Base-by-base conservation (phyloP, 345 rosid genomes). In the Citrus medica region DNA sequence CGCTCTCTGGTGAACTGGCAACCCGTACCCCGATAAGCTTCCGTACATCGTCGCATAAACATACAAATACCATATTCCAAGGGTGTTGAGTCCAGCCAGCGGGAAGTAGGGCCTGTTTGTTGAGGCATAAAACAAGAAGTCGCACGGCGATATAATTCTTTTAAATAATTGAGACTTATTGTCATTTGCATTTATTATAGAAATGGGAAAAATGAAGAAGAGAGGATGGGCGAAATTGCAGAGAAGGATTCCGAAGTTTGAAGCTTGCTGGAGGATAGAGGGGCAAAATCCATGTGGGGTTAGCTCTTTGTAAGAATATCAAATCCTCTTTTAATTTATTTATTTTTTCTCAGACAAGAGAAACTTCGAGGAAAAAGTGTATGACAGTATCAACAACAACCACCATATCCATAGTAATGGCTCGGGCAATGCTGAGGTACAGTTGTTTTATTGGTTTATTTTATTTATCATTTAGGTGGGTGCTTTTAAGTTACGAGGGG, bases 231-330 rank as follows among this genome's bases (percentile, higher is more conserved):
- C 69, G 87, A 84, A 84, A 66, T 69, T 79, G 62, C 80, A 30
- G 7, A 7, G 85, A 75, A 82, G 27, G 81, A 25, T 76, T 79
- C 69, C 22, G 30, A 40, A 64, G 73, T 12, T 62, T 27, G 62
- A 56, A 59, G 56, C 12, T 60, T 77, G 86, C 56, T 71, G 87
- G 84, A 67, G 53, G 79, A 72, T 74, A 78, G 76, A 77, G 82
- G 59, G 83, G 86, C 87, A 81, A 81, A 62, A 73, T 75, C 87
- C 79, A 82, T 74, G 85, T 78, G 85, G 85, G 84, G 75, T 69
- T 14, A 78, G 38, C 68, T 55, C 28, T 32, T 13, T 65, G 21
- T 19, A 25, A 58, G 79, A 84, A 82, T 53, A 19, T 79, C 83
- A 63, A 80, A 80, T 69, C 72, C 19, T 32, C 28, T 4, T 6